A percentile compares a stretch with the other conserved stretches of the same genome.
phyloP scores from a whole-genome alignment of 2,329 filamentous ascomycete genomes.

The Aureobasidium sp. region DNA sequence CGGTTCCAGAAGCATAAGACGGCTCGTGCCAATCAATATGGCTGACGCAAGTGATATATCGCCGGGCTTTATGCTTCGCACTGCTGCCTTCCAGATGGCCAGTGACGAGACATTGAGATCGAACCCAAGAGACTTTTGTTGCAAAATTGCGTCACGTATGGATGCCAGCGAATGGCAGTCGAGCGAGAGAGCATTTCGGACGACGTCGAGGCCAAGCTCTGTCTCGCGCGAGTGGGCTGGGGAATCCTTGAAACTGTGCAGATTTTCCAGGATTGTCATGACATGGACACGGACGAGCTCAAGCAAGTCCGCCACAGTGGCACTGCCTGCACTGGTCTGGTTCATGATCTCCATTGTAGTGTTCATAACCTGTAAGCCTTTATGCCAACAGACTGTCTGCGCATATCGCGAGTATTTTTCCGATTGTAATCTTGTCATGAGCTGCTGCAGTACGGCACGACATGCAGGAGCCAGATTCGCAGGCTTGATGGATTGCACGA shows the following conservation, averaged over 20 bases:
- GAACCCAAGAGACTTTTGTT: constrained; percentile 55
- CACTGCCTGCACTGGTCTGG: constrained; percentile 25
- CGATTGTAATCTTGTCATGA: constrained; percentile 61
- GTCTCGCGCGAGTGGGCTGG: constrained; percentile 12
- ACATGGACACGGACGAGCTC: constrained; percentile 58
- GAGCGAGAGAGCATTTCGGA: constrained; percentile 59
- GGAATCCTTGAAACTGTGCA: constrained; percentile 27
- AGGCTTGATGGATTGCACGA: constrained; percentile 69
- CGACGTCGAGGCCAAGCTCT: constrained; percentile 54
- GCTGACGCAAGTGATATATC: constrained; percentile 67
- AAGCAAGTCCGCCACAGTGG: constrained; percentile 49
- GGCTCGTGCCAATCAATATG: constrained; percentile 63
- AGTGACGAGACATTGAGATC: constrained; percentile 64
- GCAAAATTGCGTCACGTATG: constrained; percentile 61
- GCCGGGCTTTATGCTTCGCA: constrained; percentile 59
- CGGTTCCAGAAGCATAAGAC: constrained; percentile 68
- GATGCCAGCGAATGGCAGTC: constrained; percentile 64
- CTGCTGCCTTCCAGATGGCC: constrained; percentile 70
- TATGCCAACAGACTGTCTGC: constrained; percentile 55
- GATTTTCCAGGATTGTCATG: constrained; percentile 28
- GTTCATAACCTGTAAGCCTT: constrained; percentile 54
- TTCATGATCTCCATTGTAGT: constrained; percentile 22
- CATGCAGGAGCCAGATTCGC: constrained; percentile 73
- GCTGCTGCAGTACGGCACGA: constrained; percentile 66
- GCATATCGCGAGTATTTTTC: constrained; percentile 50